Percentiles rank a stretch among this genome's conserved stretches.
These are phyloP conservation scores for Leishmania mexicana DNA, from an alignment of 208 protist genomes.

Conservation along the genomic window DNA sequence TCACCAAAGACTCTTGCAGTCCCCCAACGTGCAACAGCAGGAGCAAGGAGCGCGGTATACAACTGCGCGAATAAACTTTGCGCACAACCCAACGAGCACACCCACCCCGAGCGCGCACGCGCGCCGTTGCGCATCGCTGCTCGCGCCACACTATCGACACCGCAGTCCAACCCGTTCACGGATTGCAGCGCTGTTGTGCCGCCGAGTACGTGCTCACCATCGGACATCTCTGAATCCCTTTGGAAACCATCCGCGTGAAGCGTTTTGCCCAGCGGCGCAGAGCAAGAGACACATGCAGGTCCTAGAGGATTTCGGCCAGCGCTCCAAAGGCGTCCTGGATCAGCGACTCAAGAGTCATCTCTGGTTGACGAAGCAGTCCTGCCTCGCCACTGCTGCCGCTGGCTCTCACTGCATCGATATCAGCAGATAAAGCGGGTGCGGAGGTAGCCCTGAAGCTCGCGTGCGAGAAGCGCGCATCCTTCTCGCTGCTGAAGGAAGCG, in stretches of 20 bases:
- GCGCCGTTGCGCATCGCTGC: not conserved
- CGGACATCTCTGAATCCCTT: not conserved
- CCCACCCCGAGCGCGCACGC: not conserved
- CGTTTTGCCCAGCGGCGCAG: not conserved
- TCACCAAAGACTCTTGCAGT: not conserved
- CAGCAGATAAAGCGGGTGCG: not conserved
- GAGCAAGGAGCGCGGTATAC: not conserved
- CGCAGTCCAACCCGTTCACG: not conserved
- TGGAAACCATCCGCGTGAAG: not conserved
- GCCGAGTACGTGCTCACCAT: not conserved
- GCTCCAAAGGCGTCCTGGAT: constrained; percentile 32
- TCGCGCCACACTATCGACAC: not conserved
- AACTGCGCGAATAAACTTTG: not conserved
- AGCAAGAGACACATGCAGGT: not conserved
- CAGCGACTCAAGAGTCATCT: constrained; percentile 25
- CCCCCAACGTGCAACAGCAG: not conserved
- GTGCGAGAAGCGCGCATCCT: constrained; percentile 9
- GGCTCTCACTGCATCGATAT: not conserved
- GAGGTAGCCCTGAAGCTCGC: constrained; percentile 9
- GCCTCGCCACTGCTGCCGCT: not conserved
- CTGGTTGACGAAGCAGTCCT: constrained; percentile 2
- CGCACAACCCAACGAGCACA: not conserved
- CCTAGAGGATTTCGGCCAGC: constrained; percentile 21
- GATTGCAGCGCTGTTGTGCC: too few relatives aligned
- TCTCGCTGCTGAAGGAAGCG: not conserved